These are phyloP conservation scores for Suillus paluster DNA, from an alignment of 768 basidiomycete genomes.

Conservation along the genomic window DNA sequence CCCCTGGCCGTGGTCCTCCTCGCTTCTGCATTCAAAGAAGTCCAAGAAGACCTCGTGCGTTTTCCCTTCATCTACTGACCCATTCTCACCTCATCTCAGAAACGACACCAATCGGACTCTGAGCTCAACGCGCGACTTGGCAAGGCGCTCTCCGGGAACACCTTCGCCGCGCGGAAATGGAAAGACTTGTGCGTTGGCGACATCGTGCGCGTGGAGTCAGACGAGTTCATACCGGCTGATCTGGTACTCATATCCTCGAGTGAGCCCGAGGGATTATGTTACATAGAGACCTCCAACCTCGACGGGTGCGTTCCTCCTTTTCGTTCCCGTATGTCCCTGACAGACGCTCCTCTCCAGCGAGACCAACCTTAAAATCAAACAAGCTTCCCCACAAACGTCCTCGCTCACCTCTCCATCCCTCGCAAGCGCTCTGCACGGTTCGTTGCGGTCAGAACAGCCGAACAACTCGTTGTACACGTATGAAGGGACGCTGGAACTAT, in stretches of 20 bases:
- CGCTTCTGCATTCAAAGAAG: conserved; percentile 94
- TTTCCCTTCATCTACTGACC: neutral
- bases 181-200: conserved; percentile 90
- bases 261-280: conserved; percentile 97
- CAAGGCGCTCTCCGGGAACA: conserved; percentile 71
- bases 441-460: conserved; percentile 92
- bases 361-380: conserved; percentile 99
- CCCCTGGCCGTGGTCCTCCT: conserved; percentile 88
- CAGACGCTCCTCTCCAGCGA: conserved; percentile 59
- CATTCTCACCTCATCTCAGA: conserved; percentile 49
- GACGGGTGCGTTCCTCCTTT: conserved; percentile 72
- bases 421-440: conserved; percentile 75
- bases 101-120: conserved; percentile 94
- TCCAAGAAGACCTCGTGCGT: conserved; percentile 90
- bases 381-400: conserved; percentile 84
- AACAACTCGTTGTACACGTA: conserved; percentile 98
- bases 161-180: conserved; percentile 84
- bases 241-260: conserved; percentile 84
- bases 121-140: conserved; percentile 86
- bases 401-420: conserved; percentile 77
- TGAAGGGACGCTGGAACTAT: conserved; percentile 78
- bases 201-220: conserved; percentile 85
- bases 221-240: conserved; percentile 97
- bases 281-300: conserved; percentile 96
- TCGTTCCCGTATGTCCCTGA: neutral